phyloP scores from a whole-genome alignment of 139 green algal genomes.

The Picochlorum sp. region DNA sequence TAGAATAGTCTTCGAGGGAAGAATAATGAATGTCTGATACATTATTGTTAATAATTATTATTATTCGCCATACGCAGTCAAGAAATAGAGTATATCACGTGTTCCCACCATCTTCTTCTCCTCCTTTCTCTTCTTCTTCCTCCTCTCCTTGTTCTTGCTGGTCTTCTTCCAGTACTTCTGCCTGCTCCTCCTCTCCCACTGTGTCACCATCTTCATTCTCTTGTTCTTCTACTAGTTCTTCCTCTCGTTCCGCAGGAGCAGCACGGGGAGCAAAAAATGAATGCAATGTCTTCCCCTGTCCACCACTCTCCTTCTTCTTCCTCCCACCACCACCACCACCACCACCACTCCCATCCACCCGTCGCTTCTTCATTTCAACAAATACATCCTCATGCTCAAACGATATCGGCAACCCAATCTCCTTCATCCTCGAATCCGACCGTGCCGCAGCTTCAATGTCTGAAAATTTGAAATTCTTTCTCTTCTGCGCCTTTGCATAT shows the following conservation, averaged over 20 bases:
- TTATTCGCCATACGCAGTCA: too few relatives aligned
- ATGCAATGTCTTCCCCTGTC: background rate
- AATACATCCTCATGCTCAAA: constrained; percentile 20
- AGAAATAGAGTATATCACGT: too few relatives aligned
- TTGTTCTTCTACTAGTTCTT: background rate
- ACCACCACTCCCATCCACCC: background rate
- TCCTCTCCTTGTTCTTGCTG: background rate
- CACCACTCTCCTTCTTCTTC: background rate
- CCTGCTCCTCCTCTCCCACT: background rate
- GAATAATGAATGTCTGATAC: too few relatives aligned
- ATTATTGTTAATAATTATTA: too few relatives aligned
- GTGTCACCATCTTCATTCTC: too few relatives aligned
- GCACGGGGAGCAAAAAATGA: background rate
- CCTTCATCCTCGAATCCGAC: constrained; percentile 21
- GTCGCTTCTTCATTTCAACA: constrained; percentile 10
- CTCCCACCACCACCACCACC: background rate
- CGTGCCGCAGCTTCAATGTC: constrained; percentile 14
- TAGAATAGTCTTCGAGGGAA: too few relatives aligned
- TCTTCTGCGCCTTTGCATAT: constrained; percentile 24
- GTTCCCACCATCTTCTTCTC: background rate
- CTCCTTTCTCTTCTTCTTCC: background rate
- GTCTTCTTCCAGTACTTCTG: background rate
- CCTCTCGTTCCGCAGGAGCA: background rate
- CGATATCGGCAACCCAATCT: constrained; percentile 29
- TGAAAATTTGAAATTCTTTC: constrained; percentile 35